Conservation (phyloP, 192 early-diverging fungal species). For the Entomortierella chlamydospora region DNA sequence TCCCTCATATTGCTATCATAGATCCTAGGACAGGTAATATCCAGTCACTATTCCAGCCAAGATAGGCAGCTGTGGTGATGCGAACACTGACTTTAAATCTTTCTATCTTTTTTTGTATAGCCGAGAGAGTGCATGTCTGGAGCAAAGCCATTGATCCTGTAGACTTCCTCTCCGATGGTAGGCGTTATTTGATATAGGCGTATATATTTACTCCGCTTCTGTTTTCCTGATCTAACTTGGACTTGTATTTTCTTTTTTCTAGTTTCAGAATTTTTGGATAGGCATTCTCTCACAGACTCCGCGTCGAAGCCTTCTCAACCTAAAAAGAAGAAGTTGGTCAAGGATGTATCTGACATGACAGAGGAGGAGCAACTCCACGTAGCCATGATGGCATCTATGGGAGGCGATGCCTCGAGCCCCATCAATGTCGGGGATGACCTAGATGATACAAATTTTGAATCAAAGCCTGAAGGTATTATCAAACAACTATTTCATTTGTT, state of each 20-base stretch:
- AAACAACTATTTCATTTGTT: background rate
- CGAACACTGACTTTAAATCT: background rate
- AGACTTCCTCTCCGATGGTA: constrained; percentile 82
- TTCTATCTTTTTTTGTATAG: constrained; percentile 43
- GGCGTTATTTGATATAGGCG: background rate
- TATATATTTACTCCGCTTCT: too few relatives aligned
- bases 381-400: constrained; percentile 82
- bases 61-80: background rate
- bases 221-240: background rate
- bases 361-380: constrained; percentile 92
- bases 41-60: background rate
- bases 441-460: background rate
- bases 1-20: constrained; percentile 89
- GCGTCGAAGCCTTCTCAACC: constrained; percentile 49
- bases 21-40: constrained; percentile 87
- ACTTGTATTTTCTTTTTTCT: constrained; percentile 8
- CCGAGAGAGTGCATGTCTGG: constrained; percentile 85
- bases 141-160: constrained; percentile 61
- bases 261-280: constrained; percentile 73
- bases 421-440: constrained; percentile 27
- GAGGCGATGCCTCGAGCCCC: constrained; percentile 34
- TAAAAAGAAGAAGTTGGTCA: constrained; percentile 43
- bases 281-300: constrained; percentile 53
- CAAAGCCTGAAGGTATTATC: constrained; percentile 13
- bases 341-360: constrained; percentile 75